Evolutionary conservation across 768 basidiomycete species (phyloP), one percentile per base, ranked within the genome.

Genomic region (Leucosporidium yakuticum): DNA sequence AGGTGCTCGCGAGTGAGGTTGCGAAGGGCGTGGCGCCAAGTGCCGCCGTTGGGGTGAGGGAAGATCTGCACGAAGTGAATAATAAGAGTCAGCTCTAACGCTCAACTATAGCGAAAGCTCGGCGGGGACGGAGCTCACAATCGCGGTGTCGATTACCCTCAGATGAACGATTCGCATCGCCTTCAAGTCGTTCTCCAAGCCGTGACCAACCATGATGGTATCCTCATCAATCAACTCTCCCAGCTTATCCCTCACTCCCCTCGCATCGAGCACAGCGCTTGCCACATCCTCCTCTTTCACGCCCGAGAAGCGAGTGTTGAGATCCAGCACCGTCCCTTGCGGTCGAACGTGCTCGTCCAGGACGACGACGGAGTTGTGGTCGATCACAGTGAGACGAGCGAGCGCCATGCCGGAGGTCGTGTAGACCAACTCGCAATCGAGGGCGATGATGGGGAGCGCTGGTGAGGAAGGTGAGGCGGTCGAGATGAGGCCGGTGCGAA

Each of bases 361-460:
- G 4, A 97, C 83, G 25, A 65, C 19, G 4, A 51, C 17, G 5
- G 72, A 74, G 62, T 85, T 81, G 32, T 81, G 80, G 1, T 91
- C 91, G 2, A 98, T 85, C 11, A 95, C 85, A 0, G 94, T 96
- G 3, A 96, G 86, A 5, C 96, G 85, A 4, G 92, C 95, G 5
- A 96, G 85, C 27, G 88, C 86, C 83, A 91, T 85, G 0, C 96
- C 96, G 7, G 89, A 90, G 0, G 94, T 97, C 0, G 91, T 89
- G 80, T 94, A 92, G 14, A 97, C 83, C 90, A 98, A 92, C 79
- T 99, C 96, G 76, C 96, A 98, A 77, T 99, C 96, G 60, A 98
- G 81, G 0, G 91, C 91, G 8, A 87, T 89, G 6, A 97, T 84
- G 65, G 93, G 89, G 55, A 91, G 79, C 1, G 83, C 81, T 3